A percentile compares a stretch with the other conserved stretches of the same genome.
These are phyloP conservation scores for Saccharomyces paradoxus DNA, from an alignment of 805 yeast species.

Conservation along the genomic window DNA sequence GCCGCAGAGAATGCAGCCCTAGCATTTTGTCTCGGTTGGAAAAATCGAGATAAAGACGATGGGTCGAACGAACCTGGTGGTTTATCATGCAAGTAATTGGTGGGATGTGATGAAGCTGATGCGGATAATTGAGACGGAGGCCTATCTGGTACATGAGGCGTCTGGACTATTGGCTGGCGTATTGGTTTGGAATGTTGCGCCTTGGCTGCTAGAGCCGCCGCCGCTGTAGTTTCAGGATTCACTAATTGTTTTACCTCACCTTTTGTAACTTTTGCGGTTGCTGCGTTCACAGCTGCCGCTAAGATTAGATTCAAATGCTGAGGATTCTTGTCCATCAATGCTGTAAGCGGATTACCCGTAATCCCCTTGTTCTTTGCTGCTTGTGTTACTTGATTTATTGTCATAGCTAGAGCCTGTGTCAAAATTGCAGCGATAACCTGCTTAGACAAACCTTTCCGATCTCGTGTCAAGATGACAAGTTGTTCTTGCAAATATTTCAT, in stretches of 20 bases:
- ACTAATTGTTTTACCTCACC: slow-evolving; percentile 42
- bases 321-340: slow-evolving; percentile 73
- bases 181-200: background rate
- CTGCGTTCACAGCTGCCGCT: slow-evolving; percentile 74
- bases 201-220: slow-evolving; percentile 1
- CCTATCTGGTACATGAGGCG: background rate
- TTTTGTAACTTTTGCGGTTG: slow-evolving; percentile 54
- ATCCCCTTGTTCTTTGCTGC: slow-evolving; percentile 82
- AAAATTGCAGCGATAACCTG: slow-evolving; percentile 76
- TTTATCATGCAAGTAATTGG: background rate
- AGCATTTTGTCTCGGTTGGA: slow-evolving; percentile 27
- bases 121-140: background rate
- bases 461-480: slow-evolving; percentile 69
- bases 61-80: slow-evolving; percentile 25
- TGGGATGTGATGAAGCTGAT: background rate
- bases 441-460: slow-evolving; percentile 65
- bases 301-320: slow-evolving; percentile 70
- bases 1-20: slow-evolving; percentile 8
- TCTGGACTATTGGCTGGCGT: background rate
- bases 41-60: slow-evolving; percentile 29
- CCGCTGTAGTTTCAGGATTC: background rate
- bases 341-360: slow-evolving; percentile 67
- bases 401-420: slow-evolving; percentile 87
- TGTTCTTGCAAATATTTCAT: slow-evolving; percentile 81
- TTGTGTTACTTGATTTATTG: slow-evolving; percentile 81